phyloP scores from a whole-genome alignment of 441 rosid species.

The Pelargonium citronellum region DNA sequence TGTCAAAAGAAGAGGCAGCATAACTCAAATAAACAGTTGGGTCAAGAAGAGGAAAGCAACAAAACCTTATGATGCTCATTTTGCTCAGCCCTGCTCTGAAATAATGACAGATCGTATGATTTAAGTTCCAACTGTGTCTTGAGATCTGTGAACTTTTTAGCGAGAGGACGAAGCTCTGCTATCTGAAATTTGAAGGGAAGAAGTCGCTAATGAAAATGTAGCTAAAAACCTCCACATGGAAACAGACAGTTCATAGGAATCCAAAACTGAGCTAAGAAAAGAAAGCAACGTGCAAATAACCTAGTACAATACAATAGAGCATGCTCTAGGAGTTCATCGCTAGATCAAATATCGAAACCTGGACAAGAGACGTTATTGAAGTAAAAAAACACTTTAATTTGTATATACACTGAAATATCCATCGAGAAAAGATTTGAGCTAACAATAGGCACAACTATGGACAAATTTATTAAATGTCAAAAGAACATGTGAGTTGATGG shows the following conservation, averaged over 20 bases:
- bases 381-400: too few species aligned
- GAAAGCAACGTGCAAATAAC: neutral
- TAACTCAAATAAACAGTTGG: conserved; percentile 16
- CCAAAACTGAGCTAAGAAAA: neutral
- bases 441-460: neutral
- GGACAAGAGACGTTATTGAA: neutral
- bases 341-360: neutral
- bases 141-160: conserved; percentile 62
- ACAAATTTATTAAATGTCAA: neutral
- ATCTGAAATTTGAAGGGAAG: conserved; percentile 53
- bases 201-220: conserved; percentile 4
- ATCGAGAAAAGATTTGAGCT: neutral
- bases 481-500: neutral
- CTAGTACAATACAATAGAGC: neutral
- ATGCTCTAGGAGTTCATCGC: neutral
- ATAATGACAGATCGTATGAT: conserved; percentile 79
- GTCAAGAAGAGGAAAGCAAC: conserved; percentile 13
- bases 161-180: conserved; percentile 61
- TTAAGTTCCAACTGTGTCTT: conserved; percentile 80
- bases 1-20: conserved; percentile 13
- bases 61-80: conserved; percentile 97
- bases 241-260: neutral
- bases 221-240: conserved; percentile 12
- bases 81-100: conserved; percentile 87
- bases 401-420: too few species aligned